Base-by-base conservation (phyloP, 2,329 filamentous ascomycete species). In the Colletotrichum sp. region DNA sequence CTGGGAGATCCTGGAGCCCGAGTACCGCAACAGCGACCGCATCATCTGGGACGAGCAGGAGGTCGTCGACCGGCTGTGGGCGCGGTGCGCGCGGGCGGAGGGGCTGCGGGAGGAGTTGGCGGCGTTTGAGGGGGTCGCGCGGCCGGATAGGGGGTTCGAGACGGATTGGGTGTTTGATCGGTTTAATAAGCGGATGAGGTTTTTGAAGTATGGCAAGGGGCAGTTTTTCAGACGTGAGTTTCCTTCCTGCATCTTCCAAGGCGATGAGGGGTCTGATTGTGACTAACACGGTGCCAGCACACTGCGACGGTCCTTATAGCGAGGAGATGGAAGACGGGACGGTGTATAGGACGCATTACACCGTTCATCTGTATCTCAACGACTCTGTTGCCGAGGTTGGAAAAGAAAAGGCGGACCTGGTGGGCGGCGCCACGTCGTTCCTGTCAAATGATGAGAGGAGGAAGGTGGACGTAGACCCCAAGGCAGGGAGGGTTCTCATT, bases 121-220 rank as follows among this genome's bases (percentile, higher is more conserved):
- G 1, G 79, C 80, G 4, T 79, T 88, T 22, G 79, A 83, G 1
- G 77, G 77, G 5, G 77, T 74, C 32, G 81, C 80, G 6, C 78
- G 80, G 64, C 55, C 32, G 3, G 22, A 12, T 19, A 64, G 28
- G 34, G 59, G 64, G 8, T 27, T 52, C 12, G 32, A 67, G 44
- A 68, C 28, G 70, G 44, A 59, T 27, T 89, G 88, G 87, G 81
- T 82, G 65, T 88, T 90, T 77, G 77, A 82, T 39, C 78, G 92
- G 12, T 82, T 95, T 57, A 97, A 97, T 82, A 91, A 95, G 81
- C 86, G 94, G 44, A 89, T 96, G 89, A 87, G 95, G 32, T 96
- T 96, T 79, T 85, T 98, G 67, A 93, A 91, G 80, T 97, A 97
- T 82, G 88, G 88, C 0, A 84, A 88, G 0, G 94, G 94, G 0